Conservation (phyloP, 2,329 filamentous ascomycete species). For the Whalleya microplaca region DNA sequence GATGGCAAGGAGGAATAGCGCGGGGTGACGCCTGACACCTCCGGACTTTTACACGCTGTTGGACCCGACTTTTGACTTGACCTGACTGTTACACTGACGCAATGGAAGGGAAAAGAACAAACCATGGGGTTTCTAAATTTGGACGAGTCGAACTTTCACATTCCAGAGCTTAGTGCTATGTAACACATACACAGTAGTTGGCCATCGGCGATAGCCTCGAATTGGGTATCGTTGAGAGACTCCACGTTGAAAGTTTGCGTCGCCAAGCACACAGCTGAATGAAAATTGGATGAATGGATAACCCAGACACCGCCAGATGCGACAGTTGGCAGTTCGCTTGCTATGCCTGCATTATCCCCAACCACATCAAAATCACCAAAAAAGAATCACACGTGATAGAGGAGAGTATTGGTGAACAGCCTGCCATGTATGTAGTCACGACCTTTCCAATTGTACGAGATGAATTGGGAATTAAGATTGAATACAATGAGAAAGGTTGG, state of each 20-base stretch:
- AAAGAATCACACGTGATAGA: constrained; percentile 9
- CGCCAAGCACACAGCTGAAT: constrained; percentile 10
- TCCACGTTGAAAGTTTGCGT: not conserved
- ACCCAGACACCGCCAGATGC: constrained; percentile 8
- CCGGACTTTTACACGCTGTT: too few species aligned
- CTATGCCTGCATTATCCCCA: constrained; percentile 16
- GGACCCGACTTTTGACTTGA: too few species aligned
- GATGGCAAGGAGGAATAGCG: constrained; percentile 5
- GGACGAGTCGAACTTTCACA: constrained; percentile 5
- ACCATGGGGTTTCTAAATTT: constrained; percentile 12
- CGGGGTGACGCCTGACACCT: not conserved
- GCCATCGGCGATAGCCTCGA: not conserved
- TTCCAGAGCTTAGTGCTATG: too few species aligned
- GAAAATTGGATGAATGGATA: constrained; percentile 13
- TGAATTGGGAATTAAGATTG: not conserved
- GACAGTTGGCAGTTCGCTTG: constrained; percentile 20
- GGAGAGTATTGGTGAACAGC: constrained; percentile 14
- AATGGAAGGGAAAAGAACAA: not conserved
- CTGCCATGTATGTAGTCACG: not conserved
- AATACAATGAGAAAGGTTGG: constrained; percentile 6
- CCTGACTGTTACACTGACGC: too few species aligned
- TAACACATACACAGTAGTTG: too few species aligned
- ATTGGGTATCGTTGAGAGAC: not conserved
- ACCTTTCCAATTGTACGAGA: not conserved
- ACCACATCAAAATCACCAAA: constrained; percentile 26